Base-by-base conservation (phyloP, 805 yeast species). In the Candida maris region DNA sequence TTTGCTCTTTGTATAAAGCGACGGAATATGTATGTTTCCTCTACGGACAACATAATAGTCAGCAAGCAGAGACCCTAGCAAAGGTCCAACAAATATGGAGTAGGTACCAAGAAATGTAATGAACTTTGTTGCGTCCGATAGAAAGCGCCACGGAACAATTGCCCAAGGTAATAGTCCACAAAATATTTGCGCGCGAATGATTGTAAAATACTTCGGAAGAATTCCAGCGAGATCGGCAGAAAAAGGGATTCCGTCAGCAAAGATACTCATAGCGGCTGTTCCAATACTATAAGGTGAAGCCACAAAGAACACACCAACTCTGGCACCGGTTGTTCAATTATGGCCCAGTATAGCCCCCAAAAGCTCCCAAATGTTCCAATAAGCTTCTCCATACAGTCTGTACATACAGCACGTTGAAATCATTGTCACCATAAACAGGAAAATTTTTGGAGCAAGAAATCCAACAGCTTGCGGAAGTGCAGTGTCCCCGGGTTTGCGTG, bases 301-400 rank as follows among this genome's bases (percentile, higher is more conserved):
- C 16, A 45, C 48, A 27, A 52, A 49, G 41, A 41, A 54, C 18
- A 52, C 28, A 20, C 56, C 56, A 4, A 54, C 39, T 41, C 57
- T 47, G 4, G 46, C 51, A 22, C 56, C 56, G 10, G 59, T 38
- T n/a, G 34, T 24, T 53, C 56, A 54, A 23, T 49, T 48, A 24
- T 49, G 35, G 26, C 52, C 57, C 4, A 52, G 37, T 27, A 54
- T 52, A n/a, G 53, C 57, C 9, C 36, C 24, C n/a, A 49, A 34
- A 18, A 52, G 40, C 13, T 40, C 54, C 54, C 56, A 54, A 51
- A 51, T 48, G 29, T 49, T 52, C 59, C 59, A 54, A 31, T 54
- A 54, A n/a, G 45, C 43, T 8, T 28, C 39, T 15, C 57, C 48
- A 19, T 42, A 45, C 3, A 34, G 41, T 25, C 45, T 35, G 20